phyloP scores from a whole-genome alignment of 345 rosid genomes.

The Moricandia moricandioides region DNA sequence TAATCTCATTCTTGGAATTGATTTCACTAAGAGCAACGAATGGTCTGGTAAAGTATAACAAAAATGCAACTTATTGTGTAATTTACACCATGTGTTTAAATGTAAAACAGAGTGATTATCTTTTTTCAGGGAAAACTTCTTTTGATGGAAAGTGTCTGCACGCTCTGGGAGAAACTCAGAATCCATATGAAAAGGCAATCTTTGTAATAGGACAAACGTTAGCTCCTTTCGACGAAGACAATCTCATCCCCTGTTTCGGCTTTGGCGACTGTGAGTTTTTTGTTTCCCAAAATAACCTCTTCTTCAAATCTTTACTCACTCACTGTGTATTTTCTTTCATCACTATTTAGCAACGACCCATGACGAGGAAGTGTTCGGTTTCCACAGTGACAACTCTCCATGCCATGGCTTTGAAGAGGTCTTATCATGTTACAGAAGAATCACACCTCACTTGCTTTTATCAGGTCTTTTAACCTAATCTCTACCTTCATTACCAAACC shows the following conservation, averaged over 20 bases:
- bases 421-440: slow-evolving; percentile 58
- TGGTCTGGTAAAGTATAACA: slow-evolving; percentile 60
- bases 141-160: slow-evolving; percentile 65
- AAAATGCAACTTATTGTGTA: background rate
- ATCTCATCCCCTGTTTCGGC: slow-evolving; percentile 79
- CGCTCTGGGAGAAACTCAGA: slow-evolving; percentile 47
- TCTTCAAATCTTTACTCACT: background rate
- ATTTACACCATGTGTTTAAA: background rate
- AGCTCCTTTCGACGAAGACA: slow-evolving; percentile 85
- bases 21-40: slow-evolving; percentile 92
- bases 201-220: slow-evolving; percentile 69
- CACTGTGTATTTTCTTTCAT: background rate
- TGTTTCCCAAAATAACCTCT: background rate
- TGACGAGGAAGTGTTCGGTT: slow-evolving; percentile 69
- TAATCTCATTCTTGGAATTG: slow-evolving; percentile 78
- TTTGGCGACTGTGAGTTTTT: slow-evolving; percentile 60
- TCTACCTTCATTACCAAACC: background rate
- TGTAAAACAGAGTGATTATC: background rate
- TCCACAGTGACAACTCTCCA: slow-evolving; percentile 62
- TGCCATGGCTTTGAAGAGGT: slow-evolving; percentile 92
- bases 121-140: slow-evolving; percentile 47
- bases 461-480: slow-evolving; percentile 43
- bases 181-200: slow-evolving; percentile 82
- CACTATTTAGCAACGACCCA: slow-evolving; percentile 59
- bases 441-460: slow-evolving; percentile 57